Base-by-base conservation (phyloP, 208 protist genomes). In the Acanthamoeba royreba region DNA sequence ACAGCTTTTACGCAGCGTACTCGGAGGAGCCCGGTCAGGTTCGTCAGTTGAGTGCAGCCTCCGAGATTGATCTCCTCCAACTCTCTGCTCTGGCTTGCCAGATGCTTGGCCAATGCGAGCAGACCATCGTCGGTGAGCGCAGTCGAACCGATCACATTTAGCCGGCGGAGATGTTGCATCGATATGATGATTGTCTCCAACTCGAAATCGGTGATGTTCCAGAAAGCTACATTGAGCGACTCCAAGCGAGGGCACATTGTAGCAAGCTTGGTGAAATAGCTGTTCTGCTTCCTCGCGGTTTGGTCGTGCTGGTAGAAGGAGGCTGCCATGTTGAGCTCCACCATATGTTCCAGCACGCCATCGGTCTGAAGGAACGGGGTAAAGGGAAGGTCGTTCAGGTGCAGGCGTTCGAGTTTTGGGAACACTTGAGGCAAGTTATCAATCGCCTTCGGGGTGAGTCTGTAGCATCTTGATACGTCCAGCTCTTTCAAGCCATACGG, bases 281-380 rank as follows among this genome's bases (percentile, higher is more conserved):
- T 11, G 0, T 2, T 45, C 43, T 83, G 43, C 42, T 45, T 2
- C 42, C n/a, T n/a, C n/a, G n/a, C n/a, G n/a, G 8, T 28, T 15
- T 52, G 42, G 0, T 4, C 22, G 72, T 83, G 72, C 8, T 4
- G 31, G 43, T 53, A 83, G 72, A 53, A 83, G 72, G 72, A 31
- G 7, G 72, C 72, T 2, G 72, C 72, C 72, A 83, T 83, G 72
- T 83, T 52, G 72, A 83, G 72, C 43, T 83, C 72, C 72, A 83
- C 72, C 19, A 83, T 38, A 31, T 42, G 31, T 45, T 47, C 42
- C 0, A 83, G 38, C 42, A 22, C 17, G 11, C 13, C 4, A 8
- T 22, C 19, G 42, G 42, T 31, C 1, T 11, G 52, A n/a, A 38
- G 42, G 42, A 83, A 83, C 4, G 72, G 72, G 43, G 31, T 38